Evolutionary conservation across 345 rosid species (phyloP).

Genomic region (Gossypioides kirkii): DNA sequence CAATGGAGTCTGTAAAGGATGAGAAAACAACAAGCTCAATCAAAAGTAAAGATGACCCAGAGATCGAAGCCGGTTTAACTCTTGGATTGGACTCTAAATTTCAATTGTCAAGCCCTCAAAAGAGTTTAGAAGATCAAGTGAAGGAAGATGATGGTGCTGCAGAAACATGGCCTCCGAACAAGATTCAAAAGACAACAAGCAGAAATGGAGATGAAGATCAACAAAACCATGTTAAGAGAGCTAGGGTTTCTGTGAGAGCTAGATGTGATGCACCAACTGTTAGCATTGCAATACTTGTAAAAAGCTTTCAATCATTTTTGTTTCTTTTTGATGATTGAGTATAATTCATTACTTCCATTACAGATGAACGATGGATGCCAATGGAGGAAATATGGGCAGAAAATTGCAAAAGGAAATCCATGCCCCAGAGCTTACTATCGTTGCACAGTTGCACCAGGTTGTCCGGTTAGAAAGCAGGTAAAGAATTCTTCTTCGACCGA

Average conservation of each 20-base stretch:
- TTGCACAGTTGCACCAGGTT: conserved; percentile 70
- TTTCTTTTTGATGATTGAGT: not conserved
- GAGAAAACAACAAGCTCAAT: conserved; percentile 22
- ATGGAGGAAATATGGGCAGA: conserved; percentile 97
- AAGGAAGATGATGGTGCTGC: conserved; percentile 35
- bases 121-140: conserved; percentile 28
- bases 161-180: conserved; percentile 50
- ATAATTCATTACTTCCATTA: not conserved
- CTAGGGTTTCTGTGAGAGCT: conserved; percentile 89
- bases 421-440: conserved; percentile 93
- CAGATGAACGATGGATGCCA: conserved; percentile 97
- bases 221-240: conserved; percentile 57
- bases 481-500: not conserved
- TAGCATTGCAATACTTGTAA: not conserved
- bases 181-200: conserved; percentile 36
- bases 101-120: conserved; percentile 27
- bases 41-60: conserved; percentile 31
- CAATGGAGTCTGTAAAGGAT: conserved; percentile 31
- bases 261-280: conserved; percentile 87
- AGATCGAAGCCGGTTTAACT: conserved; percentile 42
- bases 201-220: conserved; percentile 48
- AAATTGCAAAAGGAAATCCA: conserved; percentile 81
- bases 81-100: conserved; percentile 47
- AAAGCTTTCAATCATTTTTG: not conserved
- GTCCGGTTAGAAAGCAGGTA: conserved; percentile 95